Evolutionary conservation across 345 rosid genomes (phyloP).

Genomic region (Pseudoturritis turrita): DNA sequence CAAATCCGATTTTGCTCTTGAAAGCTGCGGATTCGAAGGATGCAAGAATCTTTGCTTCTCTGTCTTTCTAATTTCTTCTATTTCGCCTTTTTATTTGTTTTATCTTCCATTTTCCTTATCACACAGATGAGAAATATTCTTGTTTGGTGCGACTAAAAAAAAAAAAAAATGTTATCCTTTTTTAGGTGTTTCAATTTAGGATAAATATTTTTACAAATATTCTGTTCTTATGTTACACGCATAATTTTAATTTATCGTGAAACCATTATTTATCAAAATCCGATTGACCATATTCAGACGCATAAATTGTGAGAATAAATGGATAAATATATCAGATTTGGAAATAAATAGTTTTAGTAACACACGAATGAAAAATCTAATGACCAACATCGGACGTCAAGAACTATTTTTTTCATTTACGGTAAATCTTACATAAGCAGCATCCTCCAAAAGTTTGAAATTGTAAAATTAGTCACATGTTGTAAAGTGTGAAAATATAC

Average conservation of each 20-base stretch:
- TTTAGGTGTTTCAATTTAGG: neutral
- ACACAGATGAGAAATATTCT: neutral
- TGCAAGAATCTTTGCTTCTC: slow-evolving; percentile 28
- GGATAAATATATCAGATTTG: neutral
- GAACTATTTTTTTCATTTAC: slow-evolving; percentile 16
- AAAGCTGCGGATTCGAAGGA: slow-evolving; percentile 25
- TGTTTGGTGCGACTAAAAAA: neutral
- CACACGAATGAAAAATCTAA: slow-evolving; percentile 16
- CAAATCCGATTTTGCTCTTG: slow-evolving; percentile 10
- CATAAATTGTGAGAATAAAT: neutral
- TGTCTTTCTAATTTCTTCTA: slow-evolving; percentile 11
- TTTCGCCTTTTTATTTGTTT: neutral
- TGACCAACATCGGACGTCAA: slow-evolving; percentile 18
- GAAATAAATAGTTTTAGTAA: neutral
- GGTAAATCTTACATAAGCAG: slow-evolving; percentile 22
- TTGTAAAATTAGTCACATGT: slow-evolving; percentile 22
- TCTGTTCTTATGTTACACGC: slow-evolving; percentile 21
- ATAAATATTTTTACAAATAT: neutral
- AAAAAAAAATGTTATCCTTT: slow-evolving; percentile 1
- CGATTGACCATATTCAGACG: neutral
- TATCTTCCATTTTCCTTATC: neutral
- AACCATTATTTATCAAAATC: too few relatives aligned
- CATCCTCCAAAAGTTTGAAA: neutral
- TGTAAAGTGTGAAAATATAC: neutral
- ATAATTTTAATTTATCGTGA: neutral